These are phyloP conservation scores for Ceratocystis smalleyi DNA, from an alignment of 2,329 filamentous ascomycete genomes.

Conservation along the genomic window DNA sequence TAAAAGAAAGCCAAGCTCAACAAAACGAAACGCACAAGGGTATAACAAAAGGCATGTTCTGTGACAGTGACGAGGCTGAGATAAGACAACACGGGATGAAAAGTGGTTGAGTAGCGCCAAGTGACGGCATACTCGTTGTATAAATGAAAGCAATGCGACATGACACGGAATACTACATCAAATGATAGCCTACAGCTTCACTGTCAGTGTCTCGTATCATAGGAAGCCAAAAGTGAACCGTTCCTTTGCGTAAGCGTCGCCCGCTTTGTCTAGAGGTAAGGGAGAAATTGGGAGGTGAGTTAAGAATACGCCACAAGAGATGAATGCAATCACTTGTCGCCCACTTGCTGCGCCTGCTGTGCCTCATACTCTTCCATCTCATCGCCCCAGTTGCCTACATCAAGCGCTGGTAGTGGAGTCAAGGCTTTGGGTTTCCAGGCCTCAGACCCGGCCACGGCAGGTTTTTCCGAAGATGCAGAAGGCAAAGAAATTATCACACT, in stretches of 20 bases:
- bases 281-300: too few species aligned
- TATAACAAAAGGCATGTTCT: not conserved
- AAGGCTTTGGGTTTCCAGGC: slow-evolving; percentile 19
- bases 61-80: not conserved
- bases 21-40: not conserved
- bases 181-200: not conserved
- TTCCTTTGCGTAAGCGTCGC: not conserved
- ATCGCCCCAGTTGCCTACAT: slow-evolving; percentile 40
- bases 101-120: not conserved
- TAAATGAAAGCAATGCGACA: not conserved
- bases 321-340: not conserved
- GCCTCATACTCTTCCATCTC: slow-evolving; percentile 39
- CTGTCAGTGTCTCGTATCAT: not conserved
- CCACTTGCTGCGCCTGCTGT: not conserved
- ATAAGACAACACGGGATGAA: not conserved
- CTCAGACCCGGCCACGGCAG: not conserved
- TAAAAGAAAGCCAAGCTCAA: not conserved
- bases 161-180: not conserved
- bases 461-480: not conserved
- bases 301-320: too few species aligned
- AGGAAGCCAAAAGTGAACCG: not conserved
- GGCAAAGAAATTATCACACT: not conserved
- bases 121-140: not conserved
- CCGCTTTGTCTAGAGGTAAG: too few species aligned
- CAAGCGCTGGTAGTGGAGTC: slow-evolving; percentile 25